Evolutionary conservation across 805 yeast species (phyloP).

Genomic region (Vanderwaltozyma verrucispora): DNA sequence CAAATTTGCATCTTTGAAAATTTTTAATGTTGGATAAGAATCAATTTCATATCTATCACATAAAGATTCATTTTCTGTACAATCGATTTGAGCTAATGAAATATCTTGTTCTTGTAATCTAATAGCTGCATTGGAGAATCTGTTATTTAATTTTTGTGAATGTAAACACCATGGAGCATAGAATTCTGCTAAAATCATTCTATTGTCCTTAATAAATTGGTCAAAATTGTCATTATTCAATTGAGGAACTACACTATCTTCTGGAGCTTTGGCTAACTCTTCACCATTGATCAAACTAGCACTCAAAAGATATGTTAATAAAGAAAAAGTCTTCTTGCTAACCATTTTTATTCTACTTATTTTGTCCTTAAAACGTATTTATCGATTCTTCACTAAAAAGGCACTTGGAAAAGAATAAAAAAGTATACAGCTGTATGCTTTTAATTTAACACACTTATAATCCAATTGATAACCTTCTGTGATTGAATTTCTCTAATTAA

Average conservation of each 20-base stretch:
- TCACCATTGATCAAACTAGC: not conserved
- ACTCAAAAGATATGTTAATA: not conserved
- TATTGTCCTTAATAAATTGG: slow-evolving; percentile 43
- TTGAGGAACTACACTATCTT: slow-evolving; percentile 77
- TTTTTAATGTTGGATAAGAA: slow-evolving; percentile 76
- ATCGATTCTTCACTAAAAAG: no score
- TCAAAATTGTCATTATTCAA: slow-evolving; percentile 45
- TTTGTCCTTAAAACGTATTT: no score
- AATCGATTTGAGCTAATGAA: slow-evolving; percentile 47
- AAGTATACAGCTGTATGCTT: no score
- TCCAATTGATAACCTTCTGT: no score
- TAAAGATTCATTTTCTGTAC: slow-evolving; percentile 40
- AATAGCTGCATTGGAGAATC: slow-evolving; percentile 68
- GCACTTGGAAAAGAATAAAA: no score
- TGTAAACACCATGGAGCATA: slow-evolving; percentile 98
- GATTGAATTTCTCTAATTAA: no score
- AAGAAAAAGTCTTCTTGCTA: not conserved
- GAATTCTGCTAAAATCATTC: slow-evolving; percentile 74
- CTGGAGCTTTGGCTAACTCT: slow-evolving; percentile 14
- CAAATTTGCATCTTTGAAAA: slow-evolving; percentile 45
- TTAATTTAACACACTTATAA: no score
- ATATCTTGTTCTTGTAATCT: slow-evolving; percentile 47
- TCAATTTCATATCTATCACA: slow-evolving; percentile 8
- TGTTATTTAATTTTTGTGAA: slow-evolving; percentile 77
- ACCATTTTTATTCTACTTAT: no score